Conservation (phyloP, 2,329 filamentous ascomycete species). For the Pezicula rhizophila region DNA sequence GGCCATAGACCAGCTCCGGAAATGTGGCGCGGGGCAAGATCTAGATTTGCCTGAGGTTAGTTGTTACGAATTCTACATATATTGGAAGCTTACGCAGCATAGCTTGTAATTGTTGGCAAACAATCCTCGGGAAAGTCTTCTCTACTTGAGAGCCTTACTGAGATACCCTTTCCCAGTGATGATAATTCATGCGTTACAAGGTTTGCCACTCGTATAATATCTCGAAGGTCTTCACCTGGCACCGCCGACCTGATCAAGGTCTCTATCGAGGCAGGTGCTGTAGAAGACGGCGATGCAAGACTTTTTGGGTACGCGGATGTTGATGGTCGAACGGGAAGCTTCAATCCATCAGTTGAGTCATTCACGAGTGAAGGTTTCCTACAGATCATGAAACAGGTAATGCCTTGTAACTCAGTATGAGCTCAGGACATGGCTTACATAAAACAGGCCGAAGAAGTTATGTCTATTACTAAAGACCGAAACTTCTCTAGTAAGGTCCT, state of each 20-base stretch:
- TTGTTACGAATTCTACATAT: neutral
- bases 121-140: constrained; percentile 35
- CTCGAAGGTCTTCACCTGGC: constrained; percentile 24
- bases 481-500: constrained; percentile 34
- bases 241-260: constrained; percentile 26
- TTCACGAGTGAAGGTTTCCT: constrained; percentile 26
- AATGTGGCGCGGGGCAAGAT: constrained; percentile 24
- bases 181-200: constrained; percentile 28
- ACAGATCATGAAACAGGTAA: constrained; percentile 27
- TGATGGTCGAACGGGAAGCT: constrained; percentile 18
- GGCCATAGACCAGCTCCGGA: constrained; percentile 31
- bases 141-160: constrained; percentile 30
- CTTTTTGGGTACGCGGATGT: constrained; percentile 12
- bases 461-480: constrained; percentile 27
- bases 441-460: constrained; percentile 18
- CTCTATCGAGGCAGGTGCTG: constrained; percentile 18
- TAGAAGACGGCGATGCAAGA: constrained; percentile 4
- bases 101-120: constrained; percentile 32
- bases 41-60: constrained; percentile 31
- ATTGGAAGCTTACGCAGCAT: constrained; percentile 1
- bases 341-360: constrained; percentile 4
- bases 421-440: neutral
- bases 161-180: constrained; percentile 31
- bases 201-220: constrained; percentile 33
- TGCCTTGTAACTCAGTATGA: neutral